Evolutionary conservation across 257 asterid species (phyloP).

Genomic region (Handroanthus guayacan): DNA sequence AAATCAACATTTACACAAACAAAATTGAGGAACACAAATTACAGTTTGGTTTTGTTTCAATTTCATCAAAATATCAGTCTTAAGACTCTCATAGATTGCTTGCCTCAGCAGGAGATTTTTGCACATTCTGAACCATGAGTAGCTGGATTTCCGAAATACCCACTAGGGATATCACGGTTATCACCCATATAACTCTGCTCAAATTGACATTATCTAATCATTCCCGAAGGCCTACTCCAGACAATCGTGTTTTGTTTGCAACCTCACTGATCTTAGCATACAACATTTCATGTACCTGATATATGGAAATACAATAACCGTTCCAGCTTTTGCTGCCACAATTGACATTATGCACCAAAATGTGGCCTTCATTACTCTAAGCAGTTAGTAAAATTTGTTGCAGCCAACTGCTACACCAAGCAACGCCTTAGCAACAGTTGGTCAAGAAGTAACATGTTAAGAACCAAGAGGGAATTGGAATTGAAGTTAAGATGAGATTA

Average conservation of each 20-base stretch:
- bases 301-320: neutral
- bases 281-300: too few species aligned
- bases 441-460: neutral
- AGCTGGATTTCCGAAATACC: too few species aligned
- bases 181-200: too few species aligned
- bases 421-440: neutral
- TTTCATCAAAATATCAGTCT: neutral
- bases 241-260: too few species aligned
- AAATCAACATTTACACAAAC: constrained; percentile 1
- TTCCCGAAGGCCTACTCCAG: too few species aligned
- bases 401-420: neutral
- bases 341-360: neutral
- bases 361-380: neutral
- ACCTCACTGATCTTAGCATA: too few species aligned
- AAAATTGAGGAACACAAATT: constrained; percentile 3
- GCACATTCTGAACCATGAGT: too few species aligned
- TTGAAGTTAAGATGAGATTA: neutral
- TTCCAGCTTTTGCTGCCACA: neutral
- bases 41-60: neutral
- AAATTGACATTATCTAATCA: too few species aligned
- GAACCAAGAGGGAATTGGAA: neutral
- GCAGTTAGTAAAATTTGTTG: neutral
- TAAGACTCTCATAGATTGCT: too few species aligned
- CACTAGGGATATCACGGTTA: too few species aligned
- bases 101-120: neutral